Evolutionary conservation across 495 filamentous ascomycete genomes (phyloP), one percentile per base, ranked within the genome.

Genomic region (Aspergillus egyptiacus): DNA sequence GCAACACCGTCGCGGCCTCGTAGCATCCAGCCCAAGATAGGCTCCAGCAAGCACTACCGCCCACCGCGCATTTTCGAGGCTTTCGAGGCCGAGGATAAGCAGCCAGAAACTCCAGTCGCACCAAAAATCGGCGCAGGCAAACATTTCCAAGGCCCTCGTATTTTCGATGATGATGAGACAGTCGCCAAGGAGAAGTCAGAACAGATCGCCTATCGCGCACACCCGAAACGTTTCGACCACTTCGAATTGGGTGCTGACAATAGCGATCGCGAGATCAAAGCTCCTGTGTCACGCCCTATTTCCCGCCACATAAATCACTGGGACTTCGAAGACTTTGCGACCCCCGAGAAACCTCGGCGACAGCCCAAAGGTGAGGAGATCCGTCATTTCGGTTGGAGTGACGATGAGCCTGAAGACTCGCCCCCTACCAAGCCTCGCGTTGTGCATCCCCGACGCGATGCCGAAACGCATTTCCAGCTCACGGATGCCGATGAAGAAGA

Each of bases 261-360:
- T 44, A 58, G 50, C 27, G 53, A 48, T 6, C 57, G 64, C 47
- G 61, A 70, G 47, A 41, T 71, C 19, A 73, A 71, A 36, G 56
- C 73, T 4, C 43, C 53, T 34, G 54, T 67, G 7, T 46, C 63
- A 9, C 69, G 67, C 3, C 66, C 69, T 20, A 77, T 77, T 59
- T 74, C 75, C 35, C 89, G 86, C 67, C 79, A 86, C 60, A 66
- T 67, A 22, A 77, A 77, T 33, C 79, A 85, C 42, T 95, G 90
- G 89, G 81, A 81, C 35, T 95, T 95, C 66, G 84, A 86, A 35
- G 89, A 94, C 64, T 91, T 91, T 57, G 67, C 68, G 15, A 91
- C 90, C 3, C 91, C 93, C 0, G 73, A 83, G 53, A 95, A 94
- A 67, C 68, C 73, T 9, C 72, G 77, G 23, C 75, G 81, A 48